Evolutionary conservation across 2,329 filamentous ascomycete species (phyloP), one percentile per base, ranked within the genome.

Genomic region (Pseudogymnoascus sp.): DNA sequence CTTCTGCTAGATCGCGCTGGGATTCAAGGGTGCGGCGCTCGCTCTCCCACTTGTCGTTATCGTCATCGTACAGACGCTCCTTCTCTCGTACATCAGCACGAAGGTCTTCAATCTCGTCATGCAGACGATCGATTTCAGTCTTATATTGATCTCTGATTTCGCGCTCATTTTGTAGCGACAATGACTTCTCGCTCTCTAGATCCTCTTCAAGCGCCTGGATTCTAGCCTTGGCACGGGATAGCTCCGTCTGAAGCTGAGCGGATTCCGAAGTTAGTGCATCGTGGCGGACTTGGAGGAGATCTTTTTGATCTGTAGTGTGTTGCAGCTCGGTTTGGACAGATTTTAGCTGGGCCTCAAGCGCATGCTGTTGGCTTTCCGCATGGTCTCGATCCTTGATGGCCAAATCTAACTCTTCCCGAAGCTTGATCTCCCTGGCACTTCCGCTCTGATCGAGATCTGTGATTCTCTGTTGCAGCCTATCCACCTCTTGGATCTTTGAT

Each of bases 1-100:
- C 86, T 70, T 90, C 87, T 0, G 86, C 85, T 63, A 83, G 82
- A 60, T 86, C 81, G 62, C 84, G 84, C 69, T 90, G 86, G 1
- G 85, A 80, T 69, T 89, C 83, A 1, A 92, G 76, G 42, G 81
- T 82, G 35, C 84, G 83, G 69, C 81, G 86, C 70, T 87, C 84
- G 7, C 82, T 83, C 62, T 89, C 86, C 88, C 88, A 91, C 69
- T 86, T 85, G 67, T 91, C 88, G 72, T 83, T 84, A 69, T 90
- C 87, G 64, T 87, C 84, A 64, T 87, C 86, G 75, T 88, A 87
- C 38, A 88, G 79, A 59, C 86, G 87, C 69, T 90, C 86, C 67
- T 87, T 89, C 68, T 89, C 85, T 81, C 79, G 62, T 82, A 85
- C 21, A 87, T 89, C 82, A 66, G 81, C 77, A 65, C 81, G 81